A percentile compares a stretch with the other conserved stretches of the same genome.
Evolutionary conservation across 2,329 filamentous ascomycete species (phyloP).

Genomic region (Xylariaceae sp.): DNA sequence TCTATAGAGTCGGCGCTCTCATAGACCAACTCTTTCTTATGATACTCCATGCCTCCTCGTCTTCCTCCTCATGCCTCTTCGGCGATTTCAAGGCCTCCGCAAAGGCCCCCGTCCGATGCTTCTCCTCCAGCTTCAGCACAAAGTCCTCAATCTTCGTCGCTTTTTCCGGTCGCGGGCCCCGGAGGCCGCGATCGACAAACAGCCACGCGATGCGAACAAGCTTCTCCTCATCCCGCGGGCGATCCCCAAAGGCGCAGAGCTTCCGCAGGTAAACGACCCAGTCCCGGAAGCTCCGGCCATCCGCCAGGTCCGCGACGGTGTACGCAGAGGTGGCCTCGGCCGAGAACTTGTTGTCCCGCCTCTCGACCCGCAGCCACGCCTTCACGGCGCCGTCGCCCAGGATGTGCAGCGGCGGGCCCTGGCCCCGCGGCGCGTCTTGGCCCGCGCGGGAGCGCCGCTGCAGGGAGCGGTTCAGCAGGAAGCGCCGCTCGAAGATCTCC

Average conservation of each 20-base stretch:
- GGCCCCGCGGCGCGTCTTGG: constrained; percentile 6
- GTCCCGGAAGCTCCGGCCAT: constrained; percentile 14
- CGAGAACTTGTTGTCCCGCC: constrained; percentile 7
- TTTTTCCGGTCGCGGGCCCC: constrained; percentile 12
- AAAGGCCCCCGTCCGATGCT: constrained; percentile 12
- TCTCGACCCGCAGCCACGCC: constrained; percentile 18
- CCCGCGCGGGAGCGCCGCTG: constrained; percentile 9
- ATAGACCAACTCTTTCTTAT: constrained; percentile 18
- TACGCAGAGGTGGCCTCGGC: constrained; percentile 20
- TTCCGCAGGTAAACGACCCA: constrained; percentile 18
- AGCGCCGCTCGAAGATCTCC: constrained; percentile 16
- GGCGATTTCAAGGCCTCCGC: constrained; percentile 10
- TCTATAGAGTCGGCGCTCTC: constrained; percentile 1
- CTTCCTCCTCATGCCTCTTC: constrained; percentile 14
- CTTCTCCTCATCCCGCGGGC: constrained; percentile 17
- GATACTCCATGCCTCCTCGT: constrained; percentile 16
- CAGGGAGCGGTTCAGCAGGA: constrained; percentile 22
- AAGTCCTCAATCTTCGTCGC: constrained; percentile 16
- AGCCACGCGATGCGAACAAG: constrained; percentile 24
- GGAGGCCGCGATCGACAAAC: constrained; percentile 23
- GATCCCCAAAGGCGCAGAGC: constrained; percentile 10
- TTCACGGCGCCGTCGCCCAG: constrained; percentile 16
- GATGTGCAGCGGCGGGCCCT: constrained; percentile 10
- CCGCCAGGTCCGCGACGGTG: constrained; percentile 16
- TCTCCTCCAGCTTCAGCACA: constrained; percentile 14